Evolutionary conservation across 768 basidiomycete genomes (phyloP), one percentile per base, ranked within the genome.

Genomic region (Agaricus sinodeliciosus): DNA sequence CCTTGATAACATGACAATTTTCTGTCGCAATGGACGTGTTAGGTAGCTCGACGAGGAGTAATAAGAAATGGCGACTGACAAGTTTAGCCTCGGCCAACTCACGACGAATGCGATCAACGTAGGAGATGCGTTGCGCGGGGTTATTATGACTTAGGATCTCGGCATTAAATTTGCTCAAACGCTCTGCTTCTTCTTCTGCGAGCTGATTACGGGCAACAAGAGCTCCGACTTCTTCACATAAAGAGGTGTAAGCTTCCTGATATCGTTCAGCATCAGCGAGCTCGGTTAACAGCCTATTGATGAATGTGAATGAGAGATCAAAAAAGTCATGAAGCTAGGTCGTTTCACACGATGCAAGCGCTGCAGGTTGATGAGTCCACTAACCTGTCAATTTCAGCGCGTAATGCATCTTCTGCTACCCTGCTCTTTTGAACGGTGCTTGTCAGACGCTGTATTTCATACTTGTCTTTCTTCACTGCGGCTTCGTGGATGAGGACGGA

Each of bases 81-180:
- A 90, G 87, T 66, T 91, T 92, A 4, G 79, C 75, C 51, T 90
- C 84, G 2, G 89, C 81, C 45, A 94, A 69, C 63, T 95, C 92
- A 51, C 77, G 72, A 34, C 93, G 77, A 48, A 96, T 81, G 49
- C 83, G 77, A 54, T 94, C 94, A 13, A 96, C 82, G 59, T 95
- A 94, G 65, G 83, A 73, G 60, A 96, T 92, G 55, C 83, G 80
- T 66, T 95, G 93, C 1, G 82, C 81, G 8, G 89, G 87, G 62
- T 94, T 94, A 31, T 78, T 76, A 63, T 94, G 92, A 0, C 90
- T 82, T 15, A 93, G 70, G 54, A 95, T 87, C 63, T 93, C 83
- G 0, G 90, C 87, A 57, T 94, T 94, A 69, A 91, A 86, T 60
- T 75, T 77, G 58, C 87, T 83, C 40, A 95, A 75, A n/a, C 75